Percentiles rank a stretch among this genome's conserved stretches.
These are phyloP conservation scores for Chrysoporthe deuterocubensis DNA, from an alignment of 2,329 filamentous ascomycete genomes.

Conservation along the genomic window DNA sequence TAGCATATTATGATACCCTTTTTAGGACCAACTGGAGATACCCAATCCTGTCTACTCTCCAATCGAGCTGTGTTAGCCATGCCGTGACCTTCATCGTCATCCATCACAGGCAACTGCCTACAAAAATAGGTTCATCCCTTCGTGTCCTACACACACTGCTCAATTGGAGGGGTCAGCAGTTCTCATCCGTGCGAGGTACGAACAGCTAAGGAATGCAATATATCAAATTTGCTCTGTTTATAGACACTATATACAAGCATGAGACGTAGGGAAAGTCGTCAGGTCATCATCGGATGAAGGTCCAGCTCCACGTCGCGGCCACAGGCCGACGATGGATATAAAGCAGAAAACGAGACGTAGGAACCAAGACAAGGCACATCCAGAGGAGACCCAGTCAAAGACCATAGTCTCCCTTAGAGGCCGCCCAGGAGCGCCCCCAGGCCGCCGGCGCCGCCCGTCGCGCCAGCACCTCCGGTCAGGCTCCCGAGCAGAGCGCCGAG, in stretches of 20 bases:
- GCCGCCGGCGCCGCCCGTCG: constrained; percentile 4
- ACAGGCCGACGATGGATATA: neutral
- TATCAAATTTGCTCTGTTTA: neutral
- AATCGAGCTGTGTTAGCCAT: neutral
- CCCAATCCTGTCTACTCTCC: neutral
- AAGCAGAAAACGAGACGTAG: neutral
- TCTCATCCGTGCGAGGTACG: too few species aligned
- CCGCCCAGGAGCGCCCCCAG: constrained; percentile 6
- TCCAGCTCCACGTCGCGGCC: neutral
- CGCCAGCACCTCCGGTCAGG: constrained; percentile 1
- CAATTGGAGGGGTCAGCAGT: neutral
- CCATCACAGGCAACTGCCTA: neutral
- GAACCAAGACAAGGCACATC: neutral
- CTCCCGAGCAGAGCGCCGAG: constrained; percentile 13
- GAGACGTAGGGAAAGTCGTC: constrained; percentile 9
- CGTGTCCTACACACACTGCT: too few species aligned
- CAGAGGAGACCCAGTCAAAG: neutral
- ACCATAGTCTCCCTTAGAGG: neutral
- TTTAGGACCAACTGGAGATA: neutral
- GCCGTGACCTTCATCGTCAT: neutral
- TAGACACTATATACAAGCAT: constrained; percentile 4
- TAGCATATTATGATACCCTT: neutral
- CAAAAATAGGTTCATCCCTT: neutral
- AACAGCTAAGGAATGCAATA: neutral
- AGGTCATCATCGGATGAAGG: constrained; percentile 12